phyloP scores from a whole-genome alignment of 176 grass and related monocot species.

The Zoysia pacifica region DNA sequence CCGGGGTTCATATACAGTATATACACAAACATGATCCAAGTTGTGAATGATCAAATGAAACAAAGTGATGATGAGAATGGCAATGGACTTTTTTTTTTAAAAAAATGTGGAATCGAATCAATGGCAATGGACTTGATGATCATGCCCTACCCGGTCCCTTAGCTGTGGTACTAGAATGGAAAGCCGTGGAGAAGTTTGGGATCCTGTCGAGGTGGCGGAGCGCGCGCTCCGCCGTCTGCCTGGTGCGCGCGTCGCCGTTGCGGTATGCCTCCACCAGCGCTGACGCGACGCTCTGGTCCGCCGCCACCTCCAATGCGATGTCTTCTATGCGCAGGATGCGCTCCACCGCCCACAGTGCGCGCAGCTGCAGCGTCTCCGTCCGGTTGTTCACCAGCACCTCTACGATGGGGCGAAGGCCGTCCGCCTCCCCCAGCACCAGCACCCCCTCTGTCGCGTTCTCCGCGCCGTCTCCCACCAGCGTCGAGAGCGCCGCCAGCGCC shows the following conservation, averaged over 20 bases:
- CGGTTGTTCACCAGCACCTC: constrained; percentile 67
- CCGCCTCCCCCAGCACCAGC: constrained; percentile 54
- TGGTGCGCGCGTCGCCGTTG: constrained; percentile 57
- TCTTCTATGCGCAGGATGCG: constrained; percentile 77
- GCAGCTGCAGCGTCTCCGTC: constrained; percentile 47
- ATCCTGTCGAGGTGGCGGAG: constrained; percentile 76
- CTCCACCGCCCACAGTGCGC: constrained; percentile 81
- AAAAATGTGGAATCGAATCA: not conserved
- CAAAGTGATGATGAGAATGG: too few species aligned
- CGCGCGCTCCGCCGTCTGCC: constrained; percentile 76
- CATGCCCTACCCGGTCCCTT: not conserved
- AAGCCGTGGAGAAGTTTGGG: constrained; percentile 61
- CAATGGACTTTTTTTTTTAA: too few species aligned
- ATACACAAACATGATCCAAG: too few species aligned
- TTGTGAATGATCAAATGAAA: too few species aligned
- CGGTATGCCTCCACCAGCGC: constrained; percentile 81
- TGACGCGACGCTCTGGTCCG: constrained; percentile 58
- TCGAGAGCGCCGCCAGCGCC: constrained; percentile 65
- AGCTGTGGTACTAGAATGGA: constrained; percentile 10
- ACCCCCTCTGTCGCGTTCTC: constrained; percentile 64
- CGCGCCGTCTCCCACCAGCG: constrained; percentile 57
- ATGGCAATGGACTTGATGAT: not conserved
- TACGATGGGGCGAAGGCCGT: constrained; percentile 63
- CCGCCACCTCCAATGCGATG: constrained; percentile 62
- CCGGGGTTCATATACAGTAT: too few species aligned